Evolutionary conservation across 139 green algal species (phyloP), one percentile per base, ranked within the genome.

Genomic region (Chlorella sp.): DNA sequence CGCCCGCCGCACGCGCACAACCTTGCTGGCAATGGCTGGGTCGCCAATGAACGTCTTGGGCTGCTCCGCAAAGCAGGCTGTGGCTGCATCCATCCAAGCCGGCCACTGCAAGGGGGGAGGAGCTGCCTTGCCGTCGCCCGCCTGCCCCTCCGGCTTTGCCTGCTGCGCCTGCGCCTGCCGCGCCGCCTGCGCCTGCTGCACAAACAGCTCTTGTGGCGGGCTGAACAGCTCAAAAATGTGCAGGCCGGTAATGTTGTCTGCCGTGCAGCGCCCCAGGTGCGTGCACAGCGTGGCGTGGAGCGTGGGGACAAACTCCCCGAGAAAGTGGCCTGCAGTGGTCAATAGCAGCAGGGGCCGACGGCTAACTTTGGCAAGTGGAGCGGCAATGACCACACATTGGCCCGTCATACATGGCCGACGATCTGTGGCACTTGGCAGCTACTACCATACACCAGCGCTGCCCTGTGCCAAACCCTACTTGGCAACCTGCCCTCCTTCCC

Each of bases 231-330:
- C 28, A 4, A 70, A 21, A 4, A 70, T n/a, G 64, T 38, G 64
- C 28, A 70, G 64, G 64, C 64, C 64, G 2, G n/a, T 36, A 3
- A 30, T 11, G n/a, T 38, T 70, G 28, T 70, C 64, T 4, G 64
- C 64, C 6, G 64, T 70, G 64, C 64, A 70, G 28, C 64, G 64
- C n/a, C 64, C 64, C 64, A 70, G 64, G 64, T 70, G n/a, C 28
- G 1, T 4, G 64, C 64, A 70, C 28, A 70, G 64, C 64, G 64
- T 70, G 64, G 28, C n/a, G 64, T 70, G 64, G n/a, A 70, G 64
- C 6, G 64, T 25, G 64, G 64, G 64, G 4, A 39, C 3, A 20
- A 70, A 70, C n/a, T 70, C 64, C n/a, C 28, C 64, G 5, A 70
- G n/a, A 23, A 36, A 38, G n/a, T 70, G 64, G 64, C n/a, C 64